Evolutionary conservation across 1,139 yeast species (phyloP).

Genomic region (Chernovozyma aurita): DNA sequence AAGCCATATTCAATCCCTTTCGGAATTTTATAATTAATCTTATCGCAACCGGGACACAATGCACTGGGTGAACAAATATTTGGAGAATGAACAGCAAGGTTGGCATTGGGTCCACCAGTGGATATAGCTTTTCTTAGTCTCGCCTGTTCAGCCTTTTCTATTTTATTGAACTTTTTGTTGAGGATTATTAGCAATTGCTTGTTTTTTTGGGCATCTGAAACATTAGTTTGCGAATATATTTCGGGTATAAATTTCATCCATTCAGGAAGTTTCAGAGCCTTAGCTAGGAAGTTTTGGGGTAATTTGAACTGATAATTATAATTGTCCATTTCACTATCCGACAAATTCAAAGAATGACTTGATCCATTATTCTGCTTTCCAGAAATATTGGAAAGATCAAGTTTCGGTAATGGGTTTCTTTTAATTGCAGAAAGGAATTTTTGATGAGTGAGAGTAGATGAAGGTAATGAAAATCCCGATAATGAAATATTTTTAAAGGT

Average conservation of each 20-base stretch:
- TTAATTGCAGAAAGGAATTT: slow-evolving; percentile 30
- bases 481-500: slow-evolving; percentile 10
- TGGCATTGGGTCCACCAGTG: slow-evolving; percentile 7
- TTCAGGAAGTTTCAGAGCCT: slow-evolving; percentile 30
- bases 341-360: slow-evolving; percentile 21
- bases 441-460: slow-evolving; percentile 28
- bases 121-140: slow-evolving; percentile 37
- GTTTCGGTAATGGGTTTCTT: slow-evolving; percentile 19
- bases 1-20: slow-evolving; percentile 46
- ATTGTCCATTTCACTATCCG: slow-evolving; percentile 20
- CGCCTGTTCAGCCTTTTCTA: slow-evolving; percentile 47
- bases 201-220: slow-evolving; percentile 8
- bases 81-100: slow-evolving; percentile 15
- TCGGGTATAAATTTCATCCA: slow-evolving; percentile 42
- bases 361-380: slow-evolving; percentile 18
- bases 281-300: slow-evolving; percentile 23
- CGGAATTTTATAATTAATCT: slow-evolving; percentile 45
- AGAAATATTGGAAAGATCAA: slow-evolving; percentile 11
- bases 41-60: slow-evolving; percentile 42
- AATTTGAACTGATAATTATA: slow-evolving; percentile 34
- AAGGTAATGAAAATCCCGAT: slow-evolving; percentile 35
- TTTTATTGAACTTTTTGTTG: slow-evolving; percentile 36
- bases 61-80: slow-evolving; percentile 40
- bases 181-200: slow-evolving; percentile 31
- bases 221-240: not conserved